Base-by-base conservation (phyloP, 148 eudicot genomes). In the Salicornia ramosissima region DNA sequence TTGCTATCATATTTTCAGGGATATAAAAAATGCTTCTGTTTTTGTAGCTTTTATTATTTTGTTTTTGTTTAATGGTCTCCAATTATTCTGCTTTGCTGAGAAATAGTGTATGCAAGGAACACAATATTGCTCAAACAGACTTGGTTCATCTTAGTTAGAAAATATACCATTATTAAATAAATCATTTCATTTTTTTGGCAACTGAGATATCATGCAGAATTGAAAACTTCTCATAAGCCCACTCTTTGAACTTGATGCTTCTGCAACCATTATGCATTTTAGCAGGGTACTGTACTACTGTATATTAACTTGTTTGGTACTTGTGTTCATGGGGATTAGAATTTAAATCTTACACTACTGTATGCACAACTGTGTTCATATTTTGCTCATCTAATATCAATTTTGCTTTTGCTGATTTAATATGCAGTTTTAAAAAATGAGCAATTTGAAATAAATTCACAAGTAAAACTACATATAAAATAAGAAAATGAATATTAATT, bases 21-120 rank as follows among this genome's bases (percentile, higher is more conserved):
- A 51, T 63, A 72, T 63, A 34, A 51, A 50, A 59, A 36, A 36
- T 63, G 50, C n/a, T n/a, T n/a, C n/a, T 16, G 19, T 30, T 58
- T 24, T 22, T 65, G 28, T 12, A 34, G 13, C 5, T 46, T 42
- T 52, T 26, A n/a, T 24, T n/a, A n/a, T n/a, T n/a, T n/a, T n/a
- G n/a, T n/a, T n/a, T 47, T 31, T 59, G 8, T 3, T 64, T 36
- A 18, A n/a, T n/a, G 39, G 50, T 12, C 28, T 6, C 26, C 40
- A 36, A 36, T 29, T 28, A n/a, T 11, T 5, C 19, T 69, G n/a
- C 10, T 46, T 56, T 66, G 33, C 10, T 34, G 45, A 30, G 46
- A 54, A 21, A 30, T 74, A 4, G 11, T 67, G 21, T 3, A 46
- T 46, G 50, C 3, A 46, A 46, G 16, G 50, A 15, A 46, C 19